Conservation (phyloP, 2,329 filamentous ascomycete genomes). For the Thelonectria rubi region DNA sequence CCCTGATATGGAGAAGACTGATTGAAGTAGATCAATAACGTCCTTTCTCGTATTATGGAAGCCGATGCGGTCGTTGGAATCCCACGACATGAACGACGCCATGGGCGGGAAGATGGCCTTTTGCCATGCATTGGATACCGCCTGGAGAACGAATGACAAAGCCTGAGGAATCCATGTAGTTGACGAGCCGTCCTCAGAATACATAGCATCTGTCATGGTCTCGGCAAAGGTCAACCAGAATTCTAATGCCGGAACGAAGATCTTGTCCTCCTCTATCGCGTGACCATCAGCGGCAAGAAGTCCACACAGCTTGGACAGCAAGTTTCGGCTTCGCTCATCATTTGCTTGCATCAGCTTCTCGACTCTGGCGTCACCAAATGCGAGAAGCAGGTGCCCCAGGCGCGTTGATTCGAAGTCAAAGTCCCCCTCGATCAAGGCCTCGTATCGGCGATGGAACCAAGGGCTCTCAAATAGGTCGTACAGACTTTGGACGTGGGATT, state of each 20-base stretch:
- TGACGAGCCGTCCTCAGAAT: constrained; percentile 57
- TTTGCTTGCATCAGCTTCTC: constrained; percentile 65
- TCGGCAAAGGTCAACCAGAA: constrained; percentile 85
- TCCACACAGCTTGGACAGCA: constrained; percentile 68
- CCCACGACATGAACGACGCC: constrained; percentile 70
- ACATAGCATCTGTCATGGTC: constrained; percentile 67
- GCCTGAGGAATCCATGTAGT: constrained; percentile 67
- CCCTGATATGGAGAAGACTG: constrained; percentile 71
- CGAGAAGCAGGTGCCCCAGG: constrained; percentile 72
- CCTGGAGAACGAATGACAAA: constrained; percentile 67
- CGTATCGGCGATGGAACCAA: constrained; percentile 67
- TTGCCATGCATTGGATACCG: constrained; percentile 71
- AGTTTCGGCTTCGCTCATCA: constrained; percentile 59
- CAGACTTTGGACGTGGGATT: constrained; percentile 65
- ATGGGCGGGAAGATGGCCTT: constrained; percentile 74
- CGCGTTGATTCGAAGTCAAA: constrained; percentile 71
- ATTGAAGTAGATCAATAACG: constrained; percentile 79
- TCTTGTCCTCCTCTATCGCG: constrained; percentile 76
- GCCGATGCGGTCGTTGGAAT: constrained; percentile 70
- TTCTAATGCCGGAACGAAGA: constrained; percentile 78
- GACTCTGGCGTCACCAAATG: constrained; percentile 73
- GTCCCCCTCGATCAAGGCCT: constrained; percentile 65
- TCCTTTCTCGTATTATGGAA: constrained; percentile 81
- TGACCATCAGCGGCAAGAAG: constrained; percentile 73
- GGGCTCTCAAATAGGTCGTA: constrained; percentile 67